Conservation (phyloP, 768 basidiomycete genomes). For the Leccinum rimulosum region DNA sequence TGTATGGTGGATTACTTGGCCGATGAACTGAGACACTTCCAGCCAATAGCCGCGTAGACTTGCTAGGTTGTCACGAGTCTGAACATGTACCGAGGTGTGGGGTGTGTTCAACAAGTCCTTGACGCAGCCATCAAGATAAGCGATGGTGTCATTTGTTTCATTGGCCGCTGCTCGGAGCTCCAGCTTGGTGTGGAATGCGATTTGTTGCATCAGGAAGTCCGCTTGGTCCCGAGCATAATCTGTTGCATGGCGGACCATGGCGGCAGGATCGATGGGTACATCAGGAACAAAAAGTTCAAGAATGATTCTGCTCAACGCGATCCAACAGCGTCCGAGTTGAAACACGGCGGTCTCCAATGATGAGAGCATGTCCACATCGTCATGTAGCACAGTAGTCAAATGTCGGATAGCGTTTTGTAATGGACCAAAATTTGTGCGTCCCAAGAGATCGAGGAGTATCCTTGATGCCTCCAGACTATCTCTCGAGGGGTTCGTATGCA, state of each 20-base stretch:
- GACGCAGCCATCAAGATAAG: slow-evolving; percentile 41
- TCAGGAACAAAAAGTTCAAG: slow-evolving; percentile 78
- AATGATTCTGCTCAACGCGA: slow-evolving; percentile 57
- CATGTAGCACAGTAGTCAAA: slow-evolving; percentile 28
- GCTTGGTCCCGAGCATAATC: slow-evolving; percentile 45
- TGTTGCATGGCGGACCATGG: slow-evolving; percentile 48
- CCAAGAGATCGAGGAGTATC: slow-evolving; percentile 32
- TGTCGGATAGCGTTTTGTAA: slow-evolving; percentile 36
- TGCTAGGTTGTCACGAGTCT: slow-evolving; percentile 40
- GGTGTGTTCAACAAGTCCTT: slow-evolving; percentile 29
- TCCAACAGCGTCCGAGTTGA: slow-evolving; percentile 51
- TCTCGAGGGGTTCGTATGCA: slow-evolving; percentile 5
- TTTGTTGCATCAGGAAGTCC: slow-evolving; percentile 43
- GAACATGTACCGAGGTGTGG: slow-evolving; percentile 26
- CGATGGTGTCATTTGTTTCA: slow-evolving; percentile 44
- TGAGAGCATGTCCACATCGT: slow-evolving; percentile 14
- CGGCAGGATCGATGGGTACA: slow-evolving; percentile 83
- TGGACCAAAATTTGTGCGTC: slow-evolving; percentile 31
- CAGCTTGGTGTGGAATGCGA: slow-evolving; percentile 50
- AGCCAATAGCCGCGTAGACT: slow-evolving; percentile 66
- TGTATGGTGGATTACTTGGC: slow-evolving; percentile 46
- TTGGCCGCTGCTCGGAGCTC: slow-evolving; percentile 61
- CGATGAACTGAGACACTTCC: slow-evolving; percentile 73
- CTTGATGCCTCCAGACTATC: slow-evolving; percentile 20
- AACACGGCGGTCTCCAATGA: slow-evolving; percentile 27